Base-by-base conservation (phyloP, 176 grass and related monocot species). In the Poa annua region DNA sequence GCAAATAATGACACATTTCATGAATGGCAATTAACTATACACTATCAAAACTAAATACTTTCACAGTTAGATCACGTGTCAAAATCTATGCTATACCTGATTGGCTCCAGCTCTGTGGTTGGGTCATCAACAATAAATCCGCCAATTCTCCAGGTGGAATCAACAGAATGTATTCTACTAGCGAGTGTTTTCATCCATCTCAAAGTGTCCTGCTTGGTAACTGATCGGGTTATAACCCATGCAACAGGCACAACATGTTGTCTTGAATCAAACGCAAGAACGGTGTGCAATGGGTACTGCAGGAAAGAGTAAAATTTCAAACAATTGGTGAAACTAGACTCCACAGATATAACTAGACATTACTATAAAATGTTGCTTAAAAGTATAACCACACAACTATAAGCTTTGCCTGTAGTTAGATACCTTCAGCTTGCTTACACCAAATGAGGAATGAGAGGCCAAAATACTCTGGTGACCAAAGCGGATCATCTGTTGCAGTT, bases 381-480 rank as follows among this genome's bases (percentile, higher is more conserved):
- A 75, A 78, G 26, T 78, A 77, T 65, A 66, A 75, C 4, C 61
- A 62, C 21, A 76, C 50, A 69, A 24, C 26, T 76, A 15, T 47
- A 6, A 4, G 10, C 5, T 44, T 21, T 57, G 20, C 4, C 15
- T 65, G 50, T 63, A 60, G 54, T 45, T 15, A 81, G 34, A 52
- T 94, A 97, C 92, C 95, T 97, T 97, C 44, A 97, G 81, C 84
- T 97, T 97, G 86, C 88, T 94, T 76, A 97, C 90, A 74, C 95
- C 92, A 63, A 94, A 97, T 8, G 88, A 91, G 16, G 90, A 97
- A 61, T 94, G 89, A 74, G 80, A 90, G 16, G 94, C 94, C 71
- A 94, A 70, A 68, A 94, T 81, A 56, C 86, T 88, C 74, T 89
- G 89, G 80, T 97, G 94, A 59, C 94, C 86, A 77, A 97, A 97